These are phyloP conservation scores for Arthrinium phaeospermum DNA, from an alignment of 2,329 filamentous ascomycete species.

Conservation along the genomic window DNA sequence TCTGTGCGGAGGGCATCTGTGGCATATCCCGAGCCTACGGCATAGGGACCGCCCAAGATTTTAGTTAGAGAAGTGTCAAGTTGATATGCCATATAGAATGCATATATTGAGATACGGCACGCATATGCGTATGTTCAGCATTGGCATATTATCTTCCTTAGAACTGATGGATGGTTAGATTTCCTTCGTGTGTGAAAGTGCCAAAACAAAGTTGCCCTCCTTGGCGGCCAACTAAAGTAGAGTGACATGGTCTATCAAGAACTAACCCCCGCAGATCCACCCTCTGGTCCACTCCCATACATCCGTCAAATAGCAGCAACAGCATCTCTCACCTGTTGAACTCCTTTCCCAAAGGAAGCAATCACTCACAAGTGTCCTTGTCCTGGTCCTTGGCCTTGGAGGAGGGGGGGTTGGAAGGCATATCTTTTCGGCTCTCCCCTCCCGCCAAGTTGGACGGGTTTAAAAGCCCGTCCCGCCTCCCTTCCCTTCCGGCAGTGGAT, in stretches of 20 bases:
- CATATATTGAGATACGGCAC: neutral
- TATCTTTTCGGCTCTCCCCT: neutral
- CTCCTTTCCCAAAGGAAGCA: neutral
- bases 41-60: neutral
- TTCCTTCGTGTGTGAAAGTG: neutral
- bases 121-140: neutral
- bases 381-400: neutral
- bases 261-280: conserved; percentile 14
- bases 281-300: neutral
- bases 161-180: neutral
- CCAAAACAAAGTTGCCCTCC: neutral
- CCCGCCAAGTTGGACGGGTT: neutral
- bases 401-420: neutral
- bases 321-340: neutral
- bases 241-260: conserved; percentile 3
- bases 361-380: neutral
- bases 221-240: neutral
- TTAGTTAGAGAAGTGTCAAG: neutral
- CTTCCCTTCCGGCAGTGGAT: neutral
- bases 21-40: neutral
- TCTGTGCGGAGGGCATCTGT: neutral
- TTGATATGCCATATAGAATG: neutral
- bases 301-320: neutral
- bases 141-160: neutral
- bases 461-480: neutral